phyloP scores from a whole-genome alignment of 306 rosid genomes.

The Ormosia semicastrata region DNA sequence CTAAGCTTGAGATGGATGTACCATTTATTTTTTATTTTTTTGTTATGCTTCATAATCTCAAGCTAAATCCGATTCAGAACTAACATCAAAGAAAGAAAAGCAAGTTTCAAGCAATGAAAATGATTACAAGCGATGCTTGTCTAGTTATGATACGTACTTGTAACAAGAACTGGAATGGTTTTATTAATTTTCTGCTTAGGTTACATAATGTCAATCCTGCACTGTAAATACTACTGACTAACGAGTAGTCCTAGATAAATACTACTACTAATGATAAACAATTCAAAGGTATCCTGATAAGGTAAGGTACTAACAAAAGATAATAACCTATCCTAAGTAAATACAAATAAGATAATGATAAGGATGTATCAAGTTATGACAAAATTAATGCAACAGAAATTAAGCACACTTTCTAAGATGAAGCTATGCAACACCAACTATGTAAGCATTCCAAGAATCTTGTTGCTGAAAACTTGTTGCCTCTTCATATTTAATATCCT shows the following conservation, averaged over 20 bases:
- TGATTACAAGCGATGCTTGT: background rate
- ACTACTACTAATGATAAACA: too few relatives aligned
- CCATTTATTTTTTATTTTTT: background rate
- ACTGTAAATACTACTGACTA: too few relatives aligned
- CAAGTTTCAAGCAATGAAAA: background rate
- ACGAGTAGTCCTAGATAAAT: too few relatives aligned
- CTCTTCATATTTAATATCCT: conserved; percentile 78
- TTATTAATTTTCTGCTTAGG: too few relatives aligned
- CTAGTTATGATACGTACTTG: background rate
- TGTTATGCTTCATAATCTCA: background rate
- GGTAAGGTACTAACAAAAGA: too few relatives aligned
- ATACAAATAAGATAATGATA: too few relatives aligned
- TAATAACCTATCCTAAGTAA: too few relatives aligned
- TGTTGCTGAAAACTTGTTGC: conserved; percentile 64
- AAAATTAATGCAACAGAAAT: conserved; percentile 1
- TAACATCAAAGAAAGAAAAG: background rate
- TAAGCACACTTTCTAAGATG: background rate
- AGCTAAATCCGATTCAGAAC: conserved; percentile 14
- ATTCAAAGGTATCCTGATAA: too few relatives aligned
- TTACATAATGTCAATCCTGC: too few relatives aligned
- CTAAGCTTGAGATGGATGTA: conserved; percentile 18
- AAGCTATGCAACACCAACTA: conserved; percentile 70
- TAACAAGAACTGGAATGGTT: background rate
- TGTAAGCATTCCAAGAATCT: conserved; percentile 94
- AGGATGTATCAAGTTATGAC: background rate